Evolutionary conservation across 2,329 filamentous ascomycete genomes (phyloP).

Genomic region (Fusarium neocosmosporiellum): DNA sequence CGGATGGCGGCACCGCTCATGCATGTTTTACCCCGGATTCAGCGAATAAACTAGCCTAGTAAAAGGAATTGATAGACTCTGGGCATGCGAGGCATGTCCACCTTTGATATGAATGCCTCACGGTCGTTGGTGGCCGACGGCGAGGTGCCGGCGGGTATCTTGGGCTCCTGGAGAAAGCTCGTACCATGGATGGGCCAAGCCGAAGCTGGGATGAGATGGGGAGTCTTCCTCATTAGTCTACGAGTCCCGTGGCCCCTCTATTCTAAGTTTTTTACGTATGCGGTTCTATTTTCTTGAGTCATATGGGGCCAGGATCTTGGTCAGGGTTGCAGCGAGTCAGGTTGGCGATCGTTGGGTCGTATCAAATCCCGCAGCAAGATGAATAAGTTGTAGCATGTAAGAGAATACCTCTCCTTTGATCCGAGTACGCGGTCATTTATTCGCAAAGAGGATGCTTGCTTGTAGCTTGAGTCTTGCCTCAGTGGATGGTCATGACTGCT

Average conservation of each 20-base stretch:
- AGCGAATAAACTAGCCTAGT: neutral
- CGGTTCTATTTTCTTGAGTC: conserved; percentile 22
- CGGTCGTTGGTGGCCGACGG: conserved; percentile 21
- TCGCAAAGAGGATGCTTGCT: neutral
- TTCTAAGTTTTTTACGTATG: conserved; percentile 26
- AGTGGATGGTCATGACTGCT: neutral
- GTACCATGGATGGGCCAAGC: neutral
- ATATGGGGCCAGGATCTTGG: neutral
- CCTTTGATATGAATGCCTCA: conserved; percentile 15
- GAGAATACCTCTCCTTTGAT: neutral
- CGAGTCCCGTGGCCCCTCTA: neutral
- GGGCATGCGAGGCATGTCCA: neutral
- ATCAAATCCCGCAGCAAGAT: conserved; percentile 1
- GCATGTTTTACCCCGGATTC: conserved; percentile 30
- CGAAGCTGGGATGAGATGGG: neutral
- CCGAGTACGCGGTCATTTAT: neutral
- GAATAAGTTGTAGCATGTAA: neutral
- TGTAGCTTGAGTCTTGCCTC: neutral
- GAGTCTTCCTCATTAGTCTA: neutral
- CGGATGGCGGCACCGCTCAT: neutral
- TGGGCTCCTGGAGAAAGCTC: neutral
- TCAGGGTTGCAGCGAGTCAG: conserved; percentile 3
- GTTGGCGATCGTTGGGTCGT: neutral
- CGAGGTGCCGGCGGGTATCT: conserved; percentile 23
- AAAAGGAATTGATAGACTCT: conserved; percentile 11